Evolutionary conservation across 768 basidiomycete species (phyloP), one percentile per base, ranked within the genome.

Genomic region (Boletus coccyginus): DNA sequence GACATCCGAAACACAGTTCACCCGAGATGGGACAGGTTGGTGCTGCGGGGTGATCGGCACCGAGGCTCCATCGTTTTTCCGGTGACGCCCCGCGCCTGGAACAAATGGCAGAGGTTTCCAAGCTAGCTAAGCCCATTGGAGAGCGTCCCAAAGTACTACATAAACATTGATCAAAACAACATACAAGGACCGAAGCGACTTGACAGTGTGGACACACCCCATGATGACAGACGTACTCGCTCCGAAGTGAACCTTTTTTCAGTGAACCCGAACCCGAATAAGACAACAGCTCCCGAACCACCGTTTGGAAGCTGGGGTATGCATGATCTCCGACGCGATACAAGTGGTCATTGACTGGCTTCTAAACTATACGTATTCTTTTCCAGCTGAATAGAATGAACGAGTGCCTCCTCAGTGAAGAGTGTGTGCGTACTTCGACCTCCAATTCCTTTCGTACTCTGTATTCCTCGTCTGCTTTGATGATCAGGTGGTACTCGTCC

Each of bases 281-380:
- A 14, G 32, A 32, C 31, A 32, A 19, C 12, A 24, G 10, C 27
- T 44, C 39, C 24, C 7, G n/a, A 35, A 27, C 21, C 9, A 21
- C 9, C 21, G 27, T 27, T 40, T 27, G 16, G 8, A 29, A 9
- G 39, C 35, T 44, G 16, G 52, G 27, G 16, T 45, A 35, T 24
- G 24, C 35, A 19, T 31, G 36, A 17, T 27, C 35, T 35, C 32
- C 24, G 5, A 31, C 16, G 40, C 7, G 12, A 31, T 24, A 24
- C 11, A 27, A 16, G 14, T 19, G 3, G 13, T 65, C 56, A 65
- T 35, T 61, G 65, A 55, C 55, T 17, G 10, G 68, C 55, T 53
- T 90, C 88, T 62, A 88, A 66, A 64, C 84, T 90, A 62, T 90
- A 93, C 0, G 90, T 91, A 62, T 93, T 93, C 76, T 92, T 92